Evolutionary conservation across 2,329 filamentous ascomycete genomes (phyloP).

Genomic region (Emmonsiellopsis sp.): DNA sequence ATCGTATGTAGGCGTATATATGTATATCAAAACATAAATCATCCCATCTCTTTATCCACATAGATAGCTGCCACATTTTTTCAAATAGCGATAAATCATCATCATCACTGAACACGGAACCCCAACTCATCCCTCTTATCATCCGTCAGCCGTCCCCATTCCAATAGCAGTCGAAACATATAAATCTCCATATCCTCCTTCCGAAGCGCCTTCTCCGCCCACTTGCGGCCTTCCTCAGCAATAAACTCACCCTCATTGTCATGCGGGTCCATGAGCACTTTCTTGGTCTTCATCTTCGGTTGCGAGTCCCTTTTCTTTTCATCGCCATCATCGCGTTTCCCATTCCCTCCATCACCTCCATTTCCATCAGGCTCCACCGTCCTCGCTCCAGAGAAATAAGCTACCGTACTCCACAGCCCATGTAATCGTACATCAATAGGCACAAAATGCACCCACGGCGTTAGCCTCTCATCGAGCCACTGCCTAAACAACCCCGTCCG

Average conservation of each 20-base stretch:
- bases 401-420: constrained; percentile 62
- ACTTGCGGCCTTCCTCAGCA: constrained; percentile 54
- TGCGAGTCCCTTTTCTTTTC: neutral
- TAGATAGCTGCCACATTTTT: too few relatives aligned
- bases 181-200: constrained; percentile 74
- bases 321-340: neutral
- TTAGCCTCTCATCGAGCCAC: constrained; percentile 68
- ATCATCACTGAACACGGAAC: constrained; percentile 14
- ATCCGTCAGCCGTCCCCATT: constrained; percentile 65
- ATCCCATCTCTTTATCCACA: too few relatives aligned
- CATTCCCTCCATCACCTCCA: constrained; percentile 20
- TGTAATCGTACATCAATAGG: constrained; percentile 67
- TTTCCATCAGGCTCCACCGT: constrained; percentile 12
- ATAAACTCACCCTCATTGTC: constrained; percentile 54
- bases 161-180: constrained; percentile 65
- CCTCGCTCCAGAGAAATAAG: constrained; percentile 61
- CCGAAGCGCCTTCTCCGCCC: constrained; percentile 55
- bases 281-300: constrained; percentile 32
- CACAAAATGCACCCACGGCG: constrained; percentile 72
- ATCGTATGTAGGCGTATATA: too few relatives aligned
- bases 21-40: too few relatives aligned
- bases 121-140: constrained; percentile 46
- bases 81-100: neutral
- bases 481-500: constrained; percentile 63
- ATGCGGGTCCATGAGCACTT: constrained; percentile 45